Evolutionary conservation across 495 filamentous ascomycete genomes (phyloP).

Genomic region (Penicillium dipodomyicola): DNA sequence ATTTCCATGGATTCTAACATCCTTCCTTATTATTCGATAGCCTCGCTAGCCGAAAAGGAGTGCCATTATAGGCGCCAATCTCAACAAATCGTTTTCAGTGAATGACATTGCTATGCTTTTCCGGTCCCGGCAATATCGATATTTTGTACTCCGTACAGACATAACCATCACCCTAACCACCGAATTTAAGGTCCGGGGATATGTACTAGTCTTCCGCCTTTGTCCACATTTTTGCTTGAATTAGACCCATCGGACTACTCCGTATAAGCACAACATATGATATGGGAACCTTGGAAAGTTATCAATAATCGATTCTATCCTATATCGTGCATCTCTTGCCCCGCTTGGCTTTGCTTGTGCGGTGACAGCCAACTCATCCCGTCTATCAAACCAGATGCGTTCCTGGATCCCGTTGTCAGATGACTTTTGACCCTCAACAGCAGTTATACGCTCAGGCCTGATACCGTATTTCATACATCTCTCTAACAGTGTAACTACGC

Average conservation of each 20-base stretch:
- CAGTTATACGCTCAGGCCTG: conserved; percentile 22
- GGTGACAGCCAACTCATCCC: conserved; percentile 4
- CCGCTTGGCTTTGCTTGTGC: conserved; percentile 8
- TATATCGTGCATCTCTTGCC: neutral
- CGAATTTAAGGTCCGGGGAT: conserved; percentile 19
- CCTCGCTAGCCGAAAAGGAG: conserved; percentile 17
- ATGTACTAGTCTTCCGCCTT: conserved; percentile 8
- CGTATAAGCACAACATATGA: neutral
- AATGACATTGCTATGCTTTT: neutral
- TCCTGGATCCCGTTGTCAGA: conserved; percentile 30
- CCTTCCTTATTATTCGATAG: conserved; percentile 22
- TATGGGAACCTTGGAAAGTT: neutral
- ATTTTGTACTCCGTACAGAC: too few relatives aligned
- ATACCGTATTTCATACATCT: neutral
- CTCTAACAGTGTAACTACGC: conserved; percentile 2
- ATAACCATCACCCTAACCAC: neutral
- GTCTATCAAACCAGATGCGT: conserved; percentile 28
- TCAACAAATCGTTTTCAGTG: neutral
- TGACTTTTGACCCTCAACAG: neutral
- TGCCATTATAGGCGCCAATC: conserved; percentile 32
- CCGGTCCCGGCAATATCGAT: neutral
- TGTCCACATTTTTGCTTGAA: neutral
- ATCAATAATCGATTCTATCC: neutral
- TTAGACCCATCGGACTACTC: neutral
- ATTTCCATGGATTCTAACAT: conserved; percentile 29